Evolutionary conservation across 2,329 filamentous ascomycete species (phyloP), one percentile per base, ranked within the genome.

Genomic region (Corynespora cassiicola): DNA sequence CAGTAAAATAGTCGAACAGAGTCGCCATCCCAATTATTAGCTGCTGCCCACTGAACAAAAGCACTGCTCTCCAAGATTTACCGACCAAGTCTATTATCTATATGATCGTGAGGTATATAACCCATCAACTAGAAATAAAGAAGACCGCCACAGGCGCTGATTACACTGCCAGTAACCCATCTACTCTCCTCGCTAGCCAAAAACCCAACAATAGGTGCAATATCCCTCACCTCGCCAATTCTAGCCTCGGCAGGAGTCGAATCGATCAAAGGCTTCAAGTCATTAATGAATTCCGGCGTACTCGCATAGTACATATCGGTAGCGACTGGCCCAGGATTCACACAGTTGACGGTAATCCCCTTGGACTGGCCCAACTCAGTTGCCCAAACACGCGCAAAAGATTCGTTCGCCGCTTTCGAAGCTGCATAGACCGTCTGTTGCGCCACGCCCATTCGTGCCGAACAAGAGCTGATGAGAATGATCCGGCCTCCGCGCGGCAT

Each of bases 331-430:
- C 80, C 81, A 0, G 79, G 79, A 12, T 75, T 75, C 3, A 84
- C 74, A 1, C 71, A 68, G 46, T 84, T 84, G 11, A 81, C 80
- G 0, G 79, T 83, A 34, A 76, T 77, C 0, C 79, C 78, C 35
- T 75, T 61, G 2, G 62, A 48, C 50, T 40, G 52, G 0, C 79
- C 79, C n/a, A 83, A 60, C 61, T 83, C 80, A 0, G 68, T 68
- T 0, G 81, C 80, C 77, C 76, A 81, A 16, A 68, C 73, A 0
- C 79, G 66, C 7, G 80, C 82, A 23, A 82, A 57, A 0, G 72
- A 76, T 54, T 45, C 42, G 19, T 40, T 35, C 6, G 42, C 37
- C 5, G 42, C 42, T 30, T 45, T 45, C 5, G 20, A 31, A 4
- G 42, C 42, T 8, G 28, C 37, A 11, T 45, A 45, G 3, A 45